These are phyloP conservation scores for Camptophora hylomeconis DNA, from an alignment of 2,329 filamentous ascomycete genomes.

Conservation along the genomic window DNA sequence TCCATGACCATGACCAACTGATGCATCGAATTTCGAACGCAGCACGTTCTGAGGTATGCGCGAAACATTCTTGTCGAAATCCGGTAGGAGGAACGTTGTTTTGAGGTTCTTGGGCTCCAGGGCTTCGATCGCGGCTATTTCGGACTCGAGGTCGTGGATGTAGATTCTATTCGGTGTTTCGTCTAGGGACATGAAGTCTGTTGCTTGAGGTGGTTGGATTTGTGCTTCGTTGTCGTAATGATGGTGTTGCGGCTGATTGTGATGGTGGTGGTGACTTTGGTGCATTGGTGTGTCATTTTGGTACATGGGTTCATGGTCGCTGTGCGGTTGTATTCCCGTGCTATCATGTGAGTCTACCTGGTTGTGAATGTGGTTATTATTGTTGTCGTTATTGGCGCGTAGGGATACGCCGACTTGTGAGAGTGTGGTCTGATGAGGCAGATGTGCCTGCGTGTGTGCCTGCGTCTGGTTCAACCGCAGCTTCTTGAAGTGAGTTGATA, in stretches of 20 bases:
- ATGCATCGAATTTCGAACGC: conserved; percentile 21
- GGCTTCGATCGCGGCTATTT: conserved; percentile 57
- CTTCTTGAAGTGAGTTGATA: conserved; percentile 14
- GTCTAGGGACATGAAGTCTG: conserved; percentile 68
- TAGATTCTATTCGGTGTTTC: conserved; percentile 79
- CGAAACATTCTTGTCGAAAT: conserved; percentile 69
- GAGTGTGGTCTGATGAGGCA: background rate
- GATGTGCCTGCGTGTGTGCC: conserved; percentile 1
- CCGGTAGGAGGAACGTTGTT: conserved; percentile 64
- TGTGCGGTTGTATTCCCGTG: background rate
- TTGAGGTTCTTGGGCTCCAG: conserved; percentile 41
- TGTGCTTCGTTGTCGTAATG: background rate
- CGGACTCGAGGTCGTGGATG: conserved; percentile 80
- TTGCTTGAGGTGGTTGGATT: background rate
- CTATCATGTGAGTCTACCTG: background rate
- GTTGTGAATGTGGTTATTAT: background rate
- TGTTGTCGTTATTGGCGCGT: background rate
- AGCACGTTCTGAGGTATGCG: conserved; percentile 58
- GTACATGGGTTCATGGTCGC: too few species aligned
- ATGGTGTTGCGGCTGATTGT: conserved; percentile 3
- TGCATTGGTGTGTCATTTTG: too few species aligned
- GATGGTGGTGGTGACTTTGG: conserved; percentile 4
- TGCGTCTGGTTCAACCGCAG: conserved; percentile 10
- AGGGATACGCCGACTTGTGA: too few species aligned
- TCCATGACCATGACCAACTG: too few species aligned